These are phyloP conservation scores for Kazachstania africana DNA, from an alignment of 805 yeast genomes.

Conservation along the genomic window DNA sequence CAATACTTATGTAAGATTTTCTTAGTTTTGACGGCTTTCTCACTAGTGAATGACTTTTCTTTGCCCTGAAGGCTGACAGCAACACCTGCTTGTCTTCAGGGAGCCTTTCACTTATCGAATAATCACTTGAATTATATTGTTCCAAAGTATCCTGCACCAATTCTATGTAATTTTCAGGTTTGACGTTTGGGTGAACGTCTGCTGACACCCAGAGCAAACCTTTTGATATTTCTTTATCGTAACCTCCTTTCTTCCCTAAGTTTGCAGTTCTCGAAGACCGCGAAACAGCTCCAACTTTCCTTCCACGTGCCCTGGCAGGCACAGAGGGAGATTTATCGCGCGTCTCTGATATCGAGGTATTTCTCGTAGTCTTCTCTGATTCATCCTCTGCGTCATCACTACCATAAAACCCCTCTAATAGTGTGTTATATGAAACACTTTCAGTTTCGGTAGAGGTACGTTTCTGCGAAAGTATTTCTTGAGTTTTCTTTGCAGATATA, in stretches of 20 bases:
- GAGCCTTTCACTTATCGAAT: conserved; percentile 6
- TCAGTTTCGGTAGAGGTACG: no score
- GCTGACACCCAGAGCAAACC: conserved; percentile 90
- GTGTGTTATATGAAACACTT: no score
- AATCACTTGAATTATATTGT: conserved; percentile 12
- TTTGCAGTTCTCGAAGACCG: no score
- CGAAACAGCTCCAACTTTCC: no score
- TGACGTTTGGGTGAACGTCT: conserved; percentile 78
- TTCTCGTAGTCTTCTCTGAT: no score
- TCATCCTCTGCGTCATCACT: not conserved
- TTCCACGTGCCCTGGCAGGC: no score
- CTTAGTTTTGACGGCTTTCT: conserved; percentile 23
- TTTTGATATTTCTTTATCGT: conserved; percentile 23
- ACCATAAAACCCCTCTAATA: not conserved
- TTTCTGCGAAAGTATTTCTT: no score
- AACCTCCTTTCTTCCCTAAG: not conserved
- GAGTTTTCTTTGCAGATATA: no score
- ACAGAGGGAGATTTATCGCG: no score
- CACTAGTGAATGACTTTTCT: conserved; percentile 17
- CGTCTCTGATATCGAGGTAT: no score
- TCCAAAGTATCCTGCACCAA: conserved; percentile 41
- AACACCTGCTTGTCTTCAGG: not conserved
- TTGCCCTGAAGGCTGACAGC: conserved; percentile 1
- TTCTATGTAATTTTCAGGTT: conserved; percentile 71
- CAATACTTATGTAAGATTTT: conserved; percentile 13